These are phyloP conservation scores for Thamnidium elegans DNA, from an alignment of 192 early-diverging fungal genomes.

Conservation along the genomic window DNA sequence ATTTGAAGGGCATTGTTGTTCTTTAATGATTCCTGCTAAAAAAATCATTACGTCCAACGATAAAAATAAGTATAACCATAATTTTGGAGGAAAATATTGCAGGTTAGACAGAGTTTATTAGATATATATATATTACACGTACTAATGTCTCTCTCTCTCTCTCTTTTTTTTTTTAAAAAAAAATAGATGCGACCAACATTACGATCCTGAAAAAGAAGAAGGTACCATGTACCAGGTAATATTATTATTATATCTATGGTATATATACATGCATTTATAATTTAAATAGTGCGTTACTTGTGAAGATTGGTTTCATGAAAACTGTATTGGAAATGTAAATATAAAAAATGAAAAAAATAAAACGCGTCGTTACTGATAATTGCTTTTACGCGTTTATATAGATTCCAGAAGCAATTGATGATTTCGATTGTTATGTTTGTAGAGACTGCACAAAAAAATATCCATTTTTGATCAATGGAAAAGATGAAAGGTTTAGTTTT, in stretches of 20 bases:
- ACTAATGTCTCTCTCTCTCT: constrained; percentile 68
- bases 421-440: constrained; percentile 71
- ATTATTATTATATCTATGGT: neutral
- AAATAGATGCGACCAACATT: constrained; percentile 66
- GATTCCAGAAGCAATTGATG: constrained; percentile 48
- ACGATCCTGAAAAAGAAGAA: constrained; percentile 71
- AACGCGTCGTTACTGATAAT: neutral
- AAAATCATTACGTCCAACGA: constrained; percentile 45
- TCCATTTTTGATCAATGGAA: constrained; percentile 41
- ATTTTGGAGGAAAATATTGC: constrained; percentile 83
- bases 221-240: constrained; percentile 66
- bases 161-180: neutral
- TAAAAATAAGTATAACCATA: constrained; percentile 80
- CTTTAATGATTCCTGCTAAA: constrained; percentile 37
- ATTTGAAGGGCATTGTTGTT: constrained; percentile 37
- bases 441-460: constrained; percentile 52
- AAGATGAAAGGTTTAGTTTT: constrained; percentile 9
- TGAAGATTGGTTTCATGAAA: constrained; percentile 83
- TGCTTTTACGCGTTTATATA: constrained; percentile 14
- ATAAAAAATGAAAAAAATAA: constrained; percentile 13
- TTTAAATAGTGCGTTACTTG: constrained; percentile 76
- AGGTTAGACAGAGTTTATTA: constrained; percentile 34
- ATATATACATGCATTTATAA: neutral
- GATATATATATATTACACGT: constrained; percentile 45
- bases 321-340: constrained; percentile 62